These are phyloP conservation scores for Chalciporus chontae DNA, from an alignment of 768 basidiomycete genomes.

Conservation along the genomic window DNA sequence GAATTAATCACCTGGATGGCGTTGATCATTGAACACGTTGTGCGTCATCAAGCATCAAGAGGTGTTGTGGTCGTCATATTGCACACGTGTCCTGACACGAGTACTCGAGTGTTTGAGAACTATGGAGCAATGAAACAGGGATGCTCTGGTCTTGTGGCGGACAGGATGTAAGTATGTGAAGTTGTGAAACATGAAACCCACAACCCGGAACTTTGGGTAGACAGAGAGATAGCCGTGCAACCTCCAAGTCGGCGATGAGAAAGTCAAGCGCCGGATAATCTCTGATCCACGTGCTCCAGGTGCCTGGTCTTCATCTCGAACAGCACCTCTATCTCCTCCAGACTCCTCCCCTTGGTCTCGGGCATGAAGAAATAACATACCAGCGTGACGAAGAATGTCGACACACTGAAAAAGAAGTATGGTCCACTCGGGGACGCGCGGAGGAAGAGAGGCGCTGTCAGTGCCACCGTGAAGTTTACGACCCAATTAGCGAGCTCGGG, in stretches of 20 bases:
- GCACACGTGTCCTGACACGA: neutral
- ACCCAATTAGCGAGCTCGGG: constrained; percentile 24
- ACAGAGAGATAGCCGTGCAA: neutral
- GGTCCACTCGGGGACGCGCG: constrained; percentile 41
- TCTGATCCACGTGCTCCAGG: neutral
- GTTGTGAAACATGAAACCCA: neutral
- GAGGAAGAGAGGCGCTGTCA: constrained; percentile 47
- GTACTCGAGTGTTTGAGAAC: neutral
- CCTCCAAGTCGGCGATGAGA: neutral
- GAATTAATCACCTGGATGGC: neutral
- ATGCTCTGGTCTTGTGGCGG: neutral
- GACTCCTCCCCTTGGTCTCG: constrained; percentile 42
- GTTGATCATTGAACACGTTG: constrained; percentile 10
- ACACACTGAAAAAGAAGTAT: constrained; percentile 45
- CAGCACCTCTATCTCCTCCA: constrained; percentile 40
- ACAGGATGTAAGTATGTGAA: neutral
- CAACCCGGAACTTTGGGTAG: neutral
- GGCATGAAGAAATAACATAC: constrained; percentile 40
- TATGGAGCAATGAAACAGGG: neutral
- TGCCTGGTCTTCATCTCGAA: constrained; percentile 26
- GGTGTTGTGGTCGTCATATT: neutral
- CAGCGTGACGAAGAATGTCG: constrained; percentile 33
- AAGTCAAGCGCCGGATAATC: neutral
- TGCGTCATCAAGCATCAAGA: neutral
- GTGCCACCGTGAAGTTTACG: constrained; percentile 43